Evolutionary conservation across 1,139 yeast species (phyloP).

Genomic region (Yamadazyma diddensiae): DNA sequence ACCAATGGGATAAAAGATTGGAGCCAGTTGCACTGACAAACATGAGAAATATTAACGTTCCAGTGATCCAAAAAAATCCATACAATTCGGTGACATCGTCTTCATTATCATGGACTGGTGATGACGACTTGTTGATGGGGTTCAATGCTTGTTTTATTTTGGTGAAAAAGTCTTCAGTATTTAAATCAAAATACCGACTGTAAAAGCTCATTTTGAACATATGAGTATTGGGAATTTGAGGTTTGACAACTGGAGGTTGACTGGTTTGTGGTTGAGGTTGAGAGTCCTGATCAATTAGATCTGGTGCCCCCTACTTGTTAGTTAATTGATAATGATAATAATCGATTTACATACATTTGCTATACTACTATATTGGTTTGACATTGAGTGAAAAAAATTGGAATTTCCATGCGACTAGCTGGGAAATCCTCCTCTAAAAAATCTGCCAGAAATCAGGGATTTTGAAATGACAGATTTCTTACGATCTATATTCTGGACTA

Average conservation of each 20-base stretch:
- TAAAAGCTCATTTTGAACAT: conserved; percentile 56
- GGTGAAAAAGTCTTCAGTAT: conserved; percentile 54
- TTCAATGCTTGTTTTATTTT: conserved; percentile 44
- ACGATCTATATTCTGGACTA: too few species aligned
- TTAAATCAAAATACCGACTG: conserved; percentile 60
- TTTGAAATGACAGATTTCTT: too few species aligned
- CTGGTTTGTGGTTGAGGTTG: conserved; percentile 10
- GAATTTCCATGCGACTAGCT: too few species aligned
- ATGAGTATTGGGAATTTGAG: conserved; percentile 31
- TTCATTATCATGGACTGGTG: conserved; percentile 17
- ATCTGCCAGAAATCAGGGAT: too few species aligned
- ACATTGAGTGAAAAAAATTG: too few species aligned
- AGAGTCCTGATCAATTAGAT: conserved; percentile 12
- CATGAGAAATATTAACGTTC: conserved; percentile 67
- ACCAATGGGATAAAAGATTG: conserved; percentile 45
- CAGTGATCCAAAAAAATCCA: conserved; percentile 84
- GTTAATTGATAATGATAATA: too few species aligned
- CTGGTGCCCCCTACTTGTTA: too few species aligned
- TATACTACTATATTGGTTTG: too few species aligned
- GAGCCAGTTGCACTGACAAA: conserved; percentile 70
- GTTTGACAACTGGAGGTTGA: conserved; percentile 11
- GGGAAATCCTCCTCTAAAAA: too few species aligned
- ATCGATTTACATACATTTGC: too few species aligned
- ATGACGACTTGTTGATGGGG: conserved; percentile 34
- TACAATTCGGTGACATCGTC: conserved; percentile 58